These are phyloP conservation scores for Euphorbia peplus DNA, from an alignment of 345 rosid species.

Conservation along the genomic window DNA sequence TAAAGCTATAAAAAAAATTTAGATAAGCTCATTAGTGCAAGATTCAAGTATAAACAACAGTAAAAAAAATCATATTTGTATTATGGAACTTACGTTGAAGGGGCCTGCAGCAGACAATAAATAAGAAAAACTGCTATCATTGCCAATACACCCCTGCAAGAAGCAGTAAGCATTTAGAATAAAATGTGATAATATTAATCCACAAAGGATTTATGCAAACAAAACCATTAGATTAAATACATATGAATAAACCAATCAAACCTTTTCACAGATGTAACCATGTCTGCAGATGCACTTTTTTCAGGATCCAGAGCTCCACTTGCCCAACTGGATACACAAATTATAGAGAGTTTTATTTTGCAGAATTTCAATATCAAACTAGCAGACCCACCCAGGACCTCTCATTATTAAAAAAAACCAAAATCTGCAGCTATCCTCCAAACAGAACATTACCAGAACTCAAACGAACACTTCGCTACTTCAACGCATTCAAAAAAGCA, in stretches of 20 bases:
- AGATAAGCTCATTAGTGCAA: neutral
- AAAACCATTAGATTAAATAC: neutral
- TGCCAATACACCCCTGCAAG: constrained; percentile 89
- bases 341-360: constrained; percentile 1
- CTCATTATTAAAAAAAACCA: neutral
- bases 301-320: constrained; percentile 97
- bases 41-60: neutral
- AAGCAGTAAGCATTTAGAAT: constrained; percentile 25
- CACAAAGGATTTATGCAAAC: neutral
- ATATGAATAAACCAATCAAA: constrained; percentile 47
- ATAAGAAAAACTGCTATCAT: constrained; percentile 98
- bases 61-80: neutral
- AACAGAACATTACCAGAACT: neutral
- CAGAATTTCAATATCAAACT: neutral
- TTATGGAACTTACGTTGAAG: constrained; percentile 72
- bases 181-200: constrained; percentile 6
- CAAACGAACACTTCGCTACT: neutral
- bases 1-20: neutral
- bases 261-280: constrained; percentile 94
- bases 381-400: neutral
- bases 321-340: constrained; percentile 61
- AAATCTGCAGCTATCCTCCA: neutral
- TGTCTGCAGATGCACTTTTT: constrained; percentile 51
- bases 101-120: constrained; percentile 95
- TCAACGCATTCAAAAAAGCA: neutral